These are phyloP conservation scores for Thecaphora frezii DNA, from an alignment of 1,284 basidiomycete species.

Conservation along the genomic window DNA sequence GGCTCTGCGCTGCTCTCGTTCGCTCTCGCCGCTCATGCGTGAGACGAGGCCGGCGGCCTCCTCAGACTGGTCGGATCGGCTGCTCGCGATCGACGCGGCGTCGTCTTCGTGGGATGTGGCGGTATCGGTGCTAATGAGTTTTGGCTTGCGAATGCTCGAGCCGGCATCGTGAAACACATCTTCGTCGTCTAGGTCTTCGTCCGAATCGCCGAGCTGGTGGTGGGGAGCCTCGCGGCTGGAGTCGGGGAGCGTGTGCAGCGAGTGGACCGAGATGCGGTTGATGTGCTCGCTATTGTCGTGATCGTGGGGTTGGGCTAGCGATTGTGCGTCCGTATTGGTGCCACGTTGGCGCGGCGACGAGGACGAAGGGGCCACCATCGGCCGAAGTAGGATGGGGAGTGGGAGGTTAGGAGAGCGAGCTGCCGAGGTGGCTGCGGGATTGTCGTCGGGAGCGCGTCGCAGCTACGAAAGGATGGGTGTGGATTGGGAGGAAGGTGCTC, in stretches of 20 bases:
- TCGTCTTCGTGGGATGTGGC: neutral
- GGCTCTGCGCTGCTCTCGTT: neutral
- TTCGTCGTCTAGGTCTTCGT: neutral
- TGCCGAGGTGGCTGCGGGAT: too few relatives aligned
- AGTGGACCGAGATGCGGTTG: neutral
- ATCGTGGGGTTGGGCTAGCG: too few relatives aligned
- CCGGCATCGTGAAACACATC: neutral
- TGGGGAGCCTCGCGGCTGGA: neutral
- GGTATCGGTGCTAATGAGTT: neutral
- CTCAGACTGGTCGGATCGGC: neutral
- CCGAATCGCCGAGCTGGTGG: neutral
- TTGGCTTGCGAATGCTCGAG: neutral
- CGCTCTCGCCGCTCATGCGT: neutral
- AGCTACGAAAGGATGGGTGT: too few relatives aligned
- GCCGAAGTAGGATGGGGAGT: too few relatives aligned
- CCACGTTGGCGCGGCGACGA: too few relatives aligned
- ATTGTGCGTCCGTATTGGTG: too few relatives aligned
- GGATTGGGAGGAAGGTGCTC: too few relatives aligned
- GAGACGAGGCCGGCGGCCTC: constrained; percentile 1
- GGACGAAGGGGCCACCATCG: too few relatives aligned
- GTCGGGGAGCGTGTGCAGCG: neutral
- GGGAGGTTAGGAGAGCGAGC: too few relatives aligned
- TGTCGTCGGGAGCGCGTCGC: too few relatives aligned
- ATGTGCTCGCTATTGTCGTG: neutral
- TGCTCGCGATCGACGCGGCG: constrained; percentile 1